Evolutionary conservation across 1,284 basidiomycete genomes (phyloP), one percentile per base, ranked within the genome.

Genomic region (Tetrapyrgos nigripes): DNA sequence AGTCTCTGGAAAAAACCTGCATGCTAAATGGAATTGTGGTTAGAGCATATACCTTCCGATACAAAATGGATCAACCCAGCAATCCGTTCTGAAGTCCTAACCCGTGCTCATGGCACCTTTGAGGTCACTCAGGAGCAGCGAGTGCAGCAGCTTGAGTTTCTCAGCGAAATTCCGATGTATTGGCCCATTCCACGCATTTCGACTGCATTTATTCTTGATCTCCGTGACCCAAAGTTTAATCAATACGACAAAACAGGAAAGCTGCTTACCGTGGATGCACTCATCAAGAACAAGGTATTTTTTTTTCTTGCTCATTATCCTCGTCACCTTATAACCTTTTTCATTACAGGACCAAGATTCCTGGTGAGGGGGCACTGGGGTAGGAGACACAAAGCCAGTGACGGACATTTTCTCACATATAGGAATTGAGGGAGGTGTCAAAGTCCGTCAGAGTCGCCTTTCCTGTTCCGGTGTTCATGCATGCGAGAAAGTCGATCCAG

Each of bases 191-290:
- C 56, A n/a, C 43, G 27, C 3, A 17, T 23, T 24, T 31, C 35
- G 13, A 62, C 63, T 17, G 53, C 59, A 28, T 64, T 60, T 33
- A 44, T 62, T n/a, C 28, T 64, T 24, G 61, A 64, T 53, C 59
- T 62, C 47, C 40, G 5, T 31, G 49, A 48, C 29, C 24, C 13
- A 4, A 48, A 26, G 47, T 23, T 14, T 48, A 23, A 48, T n/a
- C n/a, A n/a, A n/a, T n/a, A n/a, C n/a, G n/a, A n/a, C n/a, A n/a
- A n/a, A n/a, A n/a, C n/a, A n/a, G n/a, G n/a, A n/a, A n/a, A n/a
- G n/a, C n/a, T 23, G 47, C 8, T 8, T 11, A 10, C 10, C 14
- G n/a, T 31, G 13, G 48, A 50, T 28, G 26, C n/a, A 21, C 9
- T 50, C 28, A 50, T 50, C 9, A 28, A n/a, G 17, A 26, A 50